Percentiles rank a stretch among this genome's conserved stretches.
Evolutionary conservation across 2,329 filamentous ascomycete genomes (phyloP).

Genomic region (Dothiorella sarmentorum): DNA sequence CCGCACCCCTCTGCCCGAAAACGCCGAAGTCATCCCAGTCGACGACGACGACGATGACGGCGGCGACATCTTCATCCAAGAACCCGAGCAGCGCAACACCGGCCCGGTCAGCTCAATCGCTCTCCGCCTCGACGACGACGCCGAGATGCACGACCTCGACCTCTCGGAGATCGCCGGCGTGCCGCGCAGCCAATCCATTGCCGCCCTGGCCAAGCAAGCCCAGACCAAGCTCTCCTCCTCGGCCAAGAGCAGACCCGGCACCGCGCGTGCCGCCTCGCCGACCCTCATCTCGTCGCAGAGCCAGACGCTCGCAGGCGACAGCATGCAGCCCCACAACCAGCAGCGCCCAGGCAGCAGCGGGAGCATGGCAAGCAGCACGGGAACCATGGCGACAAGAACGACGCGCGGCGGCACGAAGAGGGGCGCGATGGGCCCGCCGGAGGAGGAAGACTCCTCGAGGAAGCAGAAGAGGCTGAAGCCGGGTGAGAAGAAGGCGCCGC

Average conservation of each 20-base stretch:
- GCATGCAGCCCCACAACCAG: conserved; percentile 25
- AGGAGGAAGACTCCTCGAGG: conserved; percentile 26
- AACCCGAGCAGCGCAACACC: too few relatives aligned
- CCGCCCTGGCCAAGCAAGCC: background rate
- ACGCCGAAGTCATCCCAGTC: conserved; percentile 77
- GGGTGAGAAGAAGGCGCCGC: background rate
- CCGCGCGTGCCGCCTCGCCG: background rate
- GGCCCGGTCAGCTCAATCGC: background rate
- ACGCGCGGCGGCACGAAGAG: conserved; percentile 26
- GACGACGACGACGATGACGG: conserved; percentile 38
- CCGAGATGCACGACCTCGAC: conserved; percentile 36
- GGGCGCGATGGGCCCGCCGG: conserved; percentile 21
- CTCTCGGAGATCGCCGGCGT: conserved; percentile 29
- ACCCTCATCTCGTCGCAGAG: background rate
- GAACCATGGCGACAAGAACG: conserved; percentile 1
- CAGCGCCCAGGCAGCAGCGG: conserved; percentile 25
- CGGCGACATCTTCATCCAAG: conserved; percentile 23
- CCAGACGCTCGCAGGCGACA: conserved; percentile 22
- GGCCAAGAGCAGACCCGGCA: conserved; percentile 24
- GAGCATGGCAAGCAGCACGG: conserved; percentile 27
- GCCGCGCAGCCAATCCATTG: conserved; percentile 20
- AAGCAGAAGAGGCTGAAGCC: conserved; percentile 17
- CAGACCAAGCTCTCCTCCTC: background rate
- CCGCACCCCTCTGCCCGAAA: too few relatives aligned
- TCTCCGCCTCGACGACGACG: background rate